A percentile compares a stretch with the other conserved stretches of the same genome.
Conservation (phyloP, 2,329 filamentous ascomycete genomes). For the Calonectria pauciramosa region DNA sequence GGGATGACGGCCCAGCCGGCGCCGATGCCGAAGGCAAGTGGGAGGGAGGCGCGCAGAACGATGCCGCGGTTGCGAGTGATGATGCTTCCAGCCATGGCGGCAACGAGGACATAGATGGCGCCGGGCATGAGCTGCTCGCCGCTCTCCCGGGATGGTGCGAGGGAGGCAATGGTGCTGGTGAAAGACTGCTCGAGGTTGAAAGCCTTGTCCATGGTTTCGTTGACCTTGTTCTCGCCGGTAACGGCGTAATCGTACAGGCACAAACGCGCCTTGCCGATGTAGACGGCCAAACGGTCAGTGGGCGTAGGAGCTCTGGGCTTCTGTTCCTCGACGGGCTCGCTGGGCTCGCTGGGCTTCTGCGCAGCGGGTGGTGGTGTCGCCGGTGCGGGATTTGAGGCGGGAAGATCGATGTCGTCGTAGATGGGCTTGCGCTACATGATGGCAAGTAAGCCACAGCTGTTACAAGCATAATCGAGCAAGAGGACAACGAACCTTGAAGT, state of each 20-base stretch:
- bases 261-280: slow-evolving; percentile 85
- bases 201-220: slow-evolving; percentile 82
- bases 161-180: slow-evolving; percentile 87
- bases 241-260: slow-evolving; percentile 84
- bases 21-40: slow-evolving; percentile 83
- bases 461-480: not conserved
- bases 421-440: slow-evolving; percentile 74
- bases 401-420: slow-evolving; percentile 78
- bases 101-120: slow-evolving; percentile 90
- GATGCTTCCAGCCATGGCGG: slow-evolving; percentile 95
- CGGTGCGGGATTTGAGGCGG: slow-evolving; percentile 51
- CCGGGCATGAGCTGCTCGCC: slow-evolving; percentile 93
- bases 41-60: slow-evolving; percentile 81
- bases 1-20: slow-evolving; percentile 90
- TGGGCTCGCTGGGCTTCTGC: slow-evolving; percentile 47
- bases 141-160: slow-evolving; percentile 87
- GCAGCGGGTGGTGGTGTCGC: slow-evolving; percentile 47
- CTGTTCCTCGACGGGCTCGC: slow-evolving; percentile 51
- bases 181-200: slow-evolving; percentile 91
- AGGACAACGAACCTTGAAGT: slow-evolving; percentile 48
- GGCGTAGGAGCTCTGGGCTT: slow-evolving; percentile 74
- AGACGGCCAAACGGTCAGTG: slow-evolving; percentile 87
- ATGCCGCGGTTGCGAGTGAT: slow-evolving; percentile 89
- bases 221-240: slow-evolving; percentile 84
- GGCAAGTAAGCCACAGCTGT: slow-evolving; percentile 19